These are phyloP conservation scores for Apophysomyces trapeziformis DNA, from an alignment of 371 early-diverging fungal species.

Conservation along the genomic window DNA sequence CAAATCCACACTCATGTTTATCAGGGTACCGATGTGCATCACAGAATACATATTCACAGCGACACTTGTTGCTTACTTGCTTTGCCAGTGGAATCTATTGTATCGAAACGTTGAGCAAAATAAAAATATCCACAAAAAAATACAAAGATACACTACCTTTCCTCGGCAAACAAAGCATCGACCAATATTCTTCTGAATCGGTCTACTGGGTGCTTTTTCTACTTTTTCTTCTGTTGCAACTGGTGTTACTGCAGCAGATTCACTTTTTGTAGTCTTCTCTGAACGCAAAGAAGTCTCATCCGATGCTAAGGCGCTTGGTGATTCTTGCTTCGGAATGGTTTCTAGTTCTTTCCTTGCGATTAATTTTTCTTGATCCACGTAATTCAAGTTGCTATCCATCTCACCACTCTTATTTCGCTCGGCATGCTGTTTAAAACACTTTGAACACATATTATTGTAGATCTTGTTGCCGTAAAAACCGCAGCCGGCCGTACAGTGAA, in stretches of 20 bases:
- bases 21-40: constrained; percentile 79
- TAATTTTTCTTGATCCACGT: not conserved
- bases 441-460: constrained; percentile 82
- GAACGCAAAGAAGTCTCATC: not conserved
- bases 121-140: not conserved
- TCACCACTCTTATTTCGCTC: constrained; percentile 21
- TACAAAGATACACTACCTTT: constrained; percentile 49
- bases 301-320: not conserved
- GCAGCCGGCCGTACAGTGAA: constrained; percentile 69
- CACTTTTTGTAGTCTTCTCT: not conserved
- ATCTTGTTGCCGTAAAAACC: constrained; percentile 68
- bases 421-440: constrained; percentile 62
- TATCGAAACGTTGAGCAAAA: not conserved
- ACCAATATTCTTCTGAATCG: constrained; percentile 70
- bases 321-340: constrained; percentile 1
- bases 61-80: constrained; percentile 82
- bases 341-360: not conserved
- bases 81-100: constrained; percentile 76
- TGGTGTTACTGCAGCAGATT: constrained; percentile 5
- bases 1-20: constrained; percentile 81
- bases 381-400: not conserved
- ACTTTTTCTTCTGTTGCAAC: constrained; percentile 15
- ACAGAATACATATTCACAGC: constrained; percentile 82
- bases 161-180: constrained; percentile 75
- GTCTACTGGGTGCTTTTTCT: constrained; percentile 26